A percentile compares a stretch with the other conserved stretches of the same genome.
Conservation (phyloP, 2,329 filamentous ascomycete genomes). For the Passalora sequoiae region DNA sequence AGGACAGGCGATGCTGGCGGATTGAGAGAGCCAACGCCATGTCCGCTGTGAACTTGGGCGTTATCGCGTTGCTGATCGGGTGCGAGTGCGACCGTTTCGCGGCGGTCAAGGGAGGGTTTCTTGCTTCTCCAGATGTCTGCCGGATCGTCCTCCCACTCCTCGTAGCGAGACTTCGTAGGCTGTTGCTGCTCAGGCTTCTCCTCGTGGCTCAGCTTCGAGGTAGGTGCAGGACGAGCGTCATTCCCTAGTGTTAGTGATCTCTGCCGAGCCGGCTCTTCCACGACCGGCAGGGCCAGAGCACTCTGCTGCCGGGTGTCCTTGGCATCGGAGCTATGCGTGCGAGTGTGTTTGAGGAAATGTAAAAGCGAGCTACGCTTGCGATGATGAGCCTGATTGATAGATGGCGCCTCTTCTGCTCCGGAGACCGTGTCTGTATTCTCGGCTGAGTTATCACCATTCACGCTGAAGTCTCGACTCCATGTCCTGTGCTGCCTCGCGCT, state of each 20-base stretch:
- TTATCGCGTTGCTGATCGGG: constrained; percentile 9
- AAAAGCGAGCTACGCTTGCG: constrained; percentile 28
- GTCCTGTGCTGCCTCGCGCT: constrained; percentile 15
- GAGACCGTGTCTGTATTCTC: constrained; percentile 25
- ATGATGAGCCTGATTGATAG: constrained; percentile 8
- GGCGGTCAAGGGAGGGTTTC: constrained; percentile 14
- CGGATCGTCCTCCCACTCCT: constrained; percentile 28
- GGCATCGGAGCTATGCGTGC: constrained; percentile 18
- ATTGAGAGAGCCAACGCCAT: constrained; percentile 6
- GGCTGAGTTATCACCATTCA: constrained; percentile 22
- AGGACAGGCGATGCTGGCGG: constrained; percentile 14
- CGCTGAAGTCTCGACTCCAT: constrained; percentile 19
- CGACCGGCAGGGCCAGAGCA: constrained; percentile 4
- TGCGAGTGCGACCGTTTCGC: constrained; percentile 18
- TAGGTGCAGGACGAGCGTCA: constrained; percentile 10
- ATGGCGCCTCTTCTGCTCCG: constrained; percentile 22
- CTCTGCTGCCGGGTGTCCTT: constrained; percentile 10
- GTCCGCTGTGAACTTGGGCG: background rate
- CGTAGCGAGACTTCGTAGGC: constrained; percentile 18
- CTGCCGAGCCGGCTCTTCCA: constrained; percentile 13
- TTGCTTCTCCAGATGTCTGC: constrained; percentile 26
- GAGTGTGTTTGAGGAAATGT: constrained; percentile 26
- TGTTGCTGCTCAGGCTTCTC: background rate
- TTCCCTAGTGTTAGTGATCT: constrained; percentile 1
- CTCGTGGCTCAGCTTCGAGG: constrained; percentile 12